These are phyloP conservation scores for Boeremia exigua DNA, from an alignment of 2,329 filamentous ascomycete genomes.

Conservation along the genomic window DNA sequence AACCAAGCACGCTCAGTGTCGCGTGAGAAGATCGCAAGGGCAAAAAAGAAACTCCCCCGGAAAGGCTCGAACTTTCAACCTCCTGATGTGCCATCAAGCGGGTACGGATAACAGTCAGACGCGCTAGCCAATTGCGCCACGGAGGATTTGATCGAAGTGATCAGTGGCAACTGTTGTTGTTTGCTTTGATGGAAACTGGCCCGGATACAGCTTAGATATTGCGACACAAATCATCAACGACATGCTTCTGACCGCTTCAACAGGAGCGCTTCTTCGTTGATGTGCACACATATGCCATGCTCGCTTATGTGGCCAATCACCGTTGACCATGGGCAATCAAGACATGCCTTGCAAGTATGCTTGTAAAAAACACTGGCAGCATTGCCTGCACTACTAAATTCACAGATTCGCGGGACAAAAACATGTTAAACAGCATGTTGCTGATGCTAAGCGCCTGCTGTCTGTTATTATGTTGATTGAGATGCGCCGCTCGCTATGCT, in stretches of 20 bases:
- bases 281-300: conserved; percentile 2
- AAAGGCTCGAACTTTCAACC: conserved; percentile 45
- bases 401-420: no score
- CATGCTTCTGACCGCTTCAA: not conserved
- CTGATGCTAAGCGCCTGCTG: not conserved
- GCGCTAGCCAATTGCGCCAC: conserved; percentile 63
- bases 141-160: conserved; percentile 39
- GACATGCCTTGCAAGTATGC: not conserved
- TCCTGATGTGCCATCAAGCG: conserved; percentile 33
- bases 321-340: not conserved
- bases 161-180: conserved; percentile 24
- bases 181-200: conserved; percentile 21
- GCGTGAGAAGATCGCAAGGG: not conserved
- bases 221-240: no score
- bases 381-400: no score
- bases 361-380: not conserved
- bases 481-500: conserved; percentile 15
- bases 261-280: no score
- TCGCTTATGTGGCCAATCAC: conserved; percentile 17
- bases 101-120: conserved; percentile 62
- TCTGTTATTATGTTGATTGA: not conserved
- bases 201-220: no score
- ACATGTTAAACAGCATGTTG: no score
- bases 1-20: not conserved
- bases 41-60: conserved; percentile 36